These are phyloP conservation scores for Cydonia oblonga DNA, from an alignment of 331 rosid genomes.

Conservation along the genomic window DNA sequence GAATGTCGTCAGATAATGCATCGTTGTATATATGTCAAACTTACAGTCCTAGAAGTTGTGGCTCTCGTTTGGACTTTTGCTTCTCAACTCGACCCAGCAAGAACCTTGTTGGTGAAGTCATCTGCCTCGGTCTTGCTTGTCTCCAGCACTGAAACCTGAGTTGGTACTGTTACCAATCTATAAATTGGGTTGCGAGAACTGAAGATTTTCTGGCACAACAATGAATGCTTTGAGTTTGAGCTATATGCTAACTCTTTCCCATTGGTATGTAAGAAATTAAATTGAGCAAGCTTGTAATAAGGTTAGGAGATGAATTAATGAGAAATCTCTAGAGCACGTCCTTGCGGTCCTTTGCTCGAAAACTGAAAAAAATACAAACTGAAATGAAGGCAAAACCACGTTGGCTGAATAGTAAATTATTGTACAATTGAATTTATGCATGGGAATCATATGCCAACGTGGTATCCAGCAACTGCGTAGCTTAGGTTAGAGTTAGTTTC, in stretches of 20 bases:
- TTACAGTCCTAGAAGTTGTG: not conserved
- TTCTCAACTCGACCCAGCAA: not conserved
- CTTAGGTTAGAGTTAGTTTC: not conserved
- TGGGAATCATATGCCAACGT: constrained; percentile 15
- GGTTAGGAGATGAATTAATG: not conserved
- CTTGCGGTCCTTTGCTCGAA: not conserved
- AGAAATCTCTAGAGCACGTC: not conserved
- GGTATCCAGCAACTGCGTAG: not conserved
- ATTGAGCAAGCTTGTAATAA: not conserved
- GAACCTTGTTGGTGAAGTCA: not conserved
- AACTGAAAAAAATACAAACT: not conserved
- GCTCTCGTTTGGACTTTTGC: not conserved
- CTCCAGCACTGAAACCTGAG: not conserved
- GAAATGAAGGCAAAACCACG: not conserved
- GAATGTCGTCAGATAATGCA: constrained; percentile 16
- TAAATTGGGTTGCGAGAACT: not conserved
- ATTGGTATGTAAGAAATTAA: not conserved
- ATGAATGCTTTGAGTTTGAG: constrained; percentile 9
- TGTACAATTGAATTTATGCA: not conserved
- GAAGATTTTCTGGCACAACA: constrained; percentile 4
- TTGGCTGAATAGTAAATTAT: not conserved
- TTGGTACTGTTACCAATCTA: not conserved
- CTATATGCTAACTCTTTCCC: not conserved
- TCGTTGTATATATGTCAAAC: not conserved
- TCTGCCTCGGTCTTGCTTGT: not conserved